These are phyloP conservation scores for Mucuna pruriens DNA, from an alignment of 306 rosid species.

Conservation along the genomic window DNA sequence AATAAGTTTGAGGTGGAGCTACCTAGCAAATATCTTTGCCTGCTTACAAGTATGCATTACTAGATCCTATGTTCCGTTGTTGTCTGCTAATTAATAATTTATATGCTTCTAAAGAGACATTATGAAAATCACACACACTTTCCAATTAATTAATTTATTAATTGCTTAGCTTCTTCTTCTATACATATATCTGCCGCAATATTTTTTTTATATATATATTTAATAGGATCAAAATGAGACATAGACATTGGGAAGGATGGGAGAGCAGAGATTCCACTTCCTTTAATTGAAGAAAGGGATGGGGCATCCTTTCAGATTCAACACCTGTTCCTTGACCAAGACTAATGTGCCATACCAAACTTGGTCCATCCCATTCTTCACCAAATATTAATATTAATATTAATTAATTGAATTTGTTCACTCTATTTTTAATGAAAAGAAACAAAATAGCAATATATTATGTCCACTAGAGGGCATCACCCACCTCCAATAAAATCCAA, in stretches of 20 bases:
- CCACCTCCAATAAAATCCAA: slow-evolving; percentile 69
- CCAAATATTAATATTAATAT: not conserved
- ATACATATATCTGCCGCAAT: not conserved
- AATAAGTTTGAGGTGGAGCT: slow-evolving; percentile 25
- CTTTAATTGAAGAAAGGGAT: slow-evolving; percentile 72
- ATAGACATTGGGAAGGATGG: slow-evolving; percentile 73
- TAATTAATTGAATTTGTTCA: not conserved
- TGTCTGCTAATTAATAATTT: slow-evolving; percentile 52
- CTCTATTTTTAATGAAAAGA: slow-evolving; percentile 33
- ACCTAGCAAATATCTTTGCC: slow-evolving; percentile 53
- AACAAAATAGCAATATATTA: slow-evolving; percentile 45
- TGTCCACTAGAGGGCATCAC: slow-evolving; percentile 44
- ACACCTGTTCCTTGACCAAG: slow-evolving; percentile 77
- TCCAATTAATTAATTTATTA: slow-evolving; percentile 27
- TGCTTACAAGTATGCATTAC: slow-evolving; percentile 56
- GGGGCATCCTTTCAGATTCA: slow-evolving; percentile 64
- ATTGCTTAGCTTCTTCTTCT: slow-evolving; percentile 18
- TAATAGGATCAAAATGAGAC: slow-evolving; percentile 56
- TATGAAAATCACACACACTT: slow-evolving; percentile 20
- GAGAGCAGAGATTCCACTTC: slow-evolving; percentile 83
- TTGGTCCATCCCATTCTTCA: slow-evolving; percentile 39
- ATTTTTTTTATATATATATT: not conserved
- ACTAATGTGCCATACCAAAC: slow-evolving; percentile 61
- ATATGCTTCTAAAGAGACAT: slow-evolving; percentile 43
- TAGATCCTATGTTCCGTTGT: slow-evolving; percentile 57